Percentiles rank a stretch among this genome's conserved stretches.
These are phyloP conservation scores for Uronychia binucleata DNA, from an alignment of 73 alveolate species.

Conservation along the genomic window DNA sequence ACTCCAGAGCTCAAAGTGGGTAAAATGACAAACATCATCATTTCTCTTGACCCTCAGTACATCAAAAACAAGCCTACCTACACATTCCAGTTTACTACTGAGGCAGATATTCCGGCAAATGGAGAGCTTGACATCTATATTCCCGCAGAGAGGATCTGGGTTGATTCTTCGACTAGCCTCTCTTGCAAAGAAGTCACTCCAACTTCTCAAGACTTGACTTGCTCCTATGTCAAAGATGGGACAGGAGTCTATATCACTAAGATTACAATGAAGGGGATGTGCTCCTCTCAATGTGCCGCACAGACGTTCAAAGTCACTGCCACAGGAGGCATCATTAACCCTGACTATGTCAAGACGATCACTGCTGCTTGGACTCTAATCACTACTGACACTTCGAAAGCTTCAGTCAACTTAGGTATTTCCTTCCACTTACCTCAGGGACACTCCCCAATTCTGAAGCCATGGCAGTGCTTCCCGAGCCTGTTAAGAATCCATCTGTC, in stretches of 20 bases:
- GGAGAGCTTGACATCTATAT: constrained; percentile 14
- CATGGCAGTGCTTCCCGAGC: constrained; percentile 1
- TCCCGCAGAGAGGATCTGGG: constrained; percentile 15
- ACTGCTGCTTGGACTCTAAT: constrained; percentile 12
- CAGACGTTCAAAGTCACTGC: constrained; percentile 3
- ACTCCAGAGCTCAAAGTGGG: constrained; percentile 30
- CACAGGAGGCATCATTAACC: constrained; percentile 18
- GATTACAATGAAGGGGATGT: background rate
- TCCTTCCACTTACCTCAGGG: constrained; percentile 2
- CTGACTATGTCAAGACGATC: constrained; percentile 19
- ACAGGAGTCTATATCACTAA: constrained; percentile 3
- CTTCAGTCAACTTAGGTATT: constrained; percentile 13
- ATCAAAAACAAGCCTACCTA: constrained; percentile 18
- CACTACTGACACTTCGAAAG: constrained; percentile 13
- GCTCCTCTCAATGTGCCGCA: constrained; percentile 8
- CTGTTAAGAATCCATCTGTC: constrained; percentile 8
- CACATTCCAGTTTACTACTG: background rate
- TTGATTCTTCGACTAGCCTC: background rate
- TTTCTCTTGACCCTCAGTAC: constrained; percentile 10
- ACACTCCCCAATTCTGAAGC: constrained; percentile 10
- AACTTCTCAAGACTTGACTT: background rate
- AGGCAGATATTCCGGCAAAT: constrained; percentile 14
- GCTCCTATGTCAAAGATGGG: constrained; percentile 19
- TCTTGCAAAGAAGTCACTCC: background rate
- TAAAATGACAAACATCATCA: constrained; percentile 6